Evolutionary conservation across 257 asterid genomes (phyloP).

Genomic region (Penstemon eatonii): DNA sequence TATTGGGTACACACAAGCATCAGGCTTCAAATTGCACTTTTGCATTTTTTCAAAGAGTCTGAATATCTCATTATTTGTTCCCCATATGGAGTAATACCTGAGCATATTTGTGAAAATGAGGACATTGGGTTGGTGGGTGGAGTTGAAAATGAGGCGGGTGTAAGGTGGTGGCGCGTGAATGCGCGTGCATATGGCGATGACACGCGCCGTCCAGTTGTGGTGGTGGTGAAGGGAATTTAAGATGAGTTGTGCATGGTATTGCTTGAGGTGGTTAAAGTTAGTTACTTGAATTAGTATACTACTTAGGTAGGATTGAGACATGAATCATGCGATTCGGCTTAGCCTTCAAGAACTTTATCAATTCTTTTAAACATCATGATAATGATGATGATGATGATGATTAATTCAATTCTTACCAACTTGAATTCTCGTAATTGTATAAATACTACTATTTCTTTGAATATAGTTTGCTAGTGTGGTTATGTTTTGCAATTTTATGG

Average conservation of each 20-base stretch:
- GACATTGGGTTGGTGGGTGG: conserved; percentile 42
- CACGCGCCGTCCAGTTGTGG: conserved; percentile 49
- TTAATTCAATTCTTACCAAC: no score
- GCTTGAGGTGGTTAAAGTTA: conserved; percentile 41
- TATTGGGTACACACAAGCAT: conserved; percentile 52
- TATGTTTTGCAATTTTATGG: no score
- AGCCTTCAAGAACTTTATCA: no score
- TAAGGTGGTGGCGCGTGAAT: conserved; percentile 56
- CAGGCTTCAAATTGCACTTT: conserved; percentile 40
- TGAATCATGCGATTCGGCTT: not conserved
- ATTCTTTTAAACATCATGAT: no score
- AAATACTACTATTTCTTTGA: no score
- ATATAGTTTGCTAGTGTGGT: no score
- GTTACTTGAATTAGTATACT: conserved; percentile 27
- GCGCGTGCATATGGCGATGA: conserved; percentile 55
- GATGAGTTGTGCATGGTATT: conserved; percentile 58
- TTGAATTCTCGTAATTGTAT: no score
- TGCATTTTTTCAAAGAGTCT: conserved; percentile 50
- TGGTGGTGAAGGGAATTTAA: conserved; percentile 43
- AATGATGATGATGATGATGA: no score
- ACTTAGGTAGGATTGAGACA: conserved; percentile 30
- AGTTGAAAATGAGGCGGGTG: conserved; percentile 38
- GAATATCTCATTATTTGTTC: conserved; percentile 34
- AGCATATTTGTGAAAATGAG: conserved; percentile 52
- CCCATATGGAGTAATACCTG: conserved; percentile 43